These are phyloP conservation scores for Austroboletus novae-zelandiae DNA, from an alignment of 1,284 basidiomycete species.

Conservation along the genomic window DNA sequence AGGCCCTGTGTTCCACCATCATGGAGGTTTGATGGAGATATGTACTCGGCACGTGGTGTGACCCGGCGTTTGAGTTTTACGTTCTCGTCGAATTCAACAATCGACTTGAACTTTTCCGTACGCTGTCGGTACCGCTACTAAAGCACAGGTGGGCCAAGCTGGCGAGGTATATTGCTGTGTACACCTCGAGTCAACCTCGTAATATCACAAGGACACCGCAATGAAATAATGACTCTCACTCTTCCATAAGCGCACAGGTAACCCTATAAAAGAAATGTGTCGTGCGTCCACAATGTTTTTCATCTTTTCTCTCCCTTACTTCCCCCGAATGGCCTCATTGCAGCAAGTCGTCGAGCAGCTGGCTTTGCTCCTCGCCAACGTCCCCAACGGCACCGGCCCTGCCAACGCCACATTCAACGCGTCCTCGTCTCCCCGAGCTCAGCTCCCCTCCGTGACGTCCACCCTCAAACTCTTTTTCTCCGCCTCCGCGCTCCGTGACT, in stretches of 20 bases:
- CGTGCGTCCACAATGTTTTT: not conserved
- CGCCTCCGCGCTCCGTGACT: constrained; percentile 57
- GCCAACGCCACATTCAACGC: not conserved
- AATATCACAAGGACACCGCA: not conserved
- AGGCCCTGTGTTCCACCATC: constrained; percentile 29
- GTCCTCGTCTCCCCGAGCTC: constrained; percentile 1
- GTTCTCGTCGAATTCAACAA: too few relatives aligned
- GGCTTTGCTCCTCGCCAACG: constrained; percentile 19
- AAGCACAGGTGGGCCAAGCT: too few relatives aligned
- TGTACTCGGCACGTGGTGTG: too few relatives aligned
- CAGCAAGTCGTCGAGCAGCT: constrained; percentile 32
- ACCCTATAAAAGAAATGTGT: constrained; percentile 6
- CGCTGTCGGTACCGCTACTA: not conserved
- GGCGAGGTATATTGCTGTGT: not conserved
- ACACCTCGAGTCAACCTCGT: constrained; percentile 1
- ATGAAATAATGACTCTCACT: not conserved
- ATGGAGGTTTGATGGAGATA: not conserved
- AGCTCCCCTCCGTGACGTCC: constrained; percentile 27
- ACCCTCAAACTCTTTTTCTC: constrained; percentile 44
- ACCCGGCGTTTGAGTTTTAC: too few relatives aligned
- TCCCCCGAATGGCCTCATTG: constrained; percentile 22
- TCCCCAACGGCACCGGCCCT: constrained; percentile 10
- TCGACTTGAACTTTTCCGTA: not conserved
- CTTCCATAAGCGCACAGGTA: not conserved
- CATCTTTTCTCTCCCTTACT: not conserved